These are phyloP conservation scores for Omphalea diandra DNA, from an alignment of 441 rosid species.

Conservation along the genomic window DNA sequence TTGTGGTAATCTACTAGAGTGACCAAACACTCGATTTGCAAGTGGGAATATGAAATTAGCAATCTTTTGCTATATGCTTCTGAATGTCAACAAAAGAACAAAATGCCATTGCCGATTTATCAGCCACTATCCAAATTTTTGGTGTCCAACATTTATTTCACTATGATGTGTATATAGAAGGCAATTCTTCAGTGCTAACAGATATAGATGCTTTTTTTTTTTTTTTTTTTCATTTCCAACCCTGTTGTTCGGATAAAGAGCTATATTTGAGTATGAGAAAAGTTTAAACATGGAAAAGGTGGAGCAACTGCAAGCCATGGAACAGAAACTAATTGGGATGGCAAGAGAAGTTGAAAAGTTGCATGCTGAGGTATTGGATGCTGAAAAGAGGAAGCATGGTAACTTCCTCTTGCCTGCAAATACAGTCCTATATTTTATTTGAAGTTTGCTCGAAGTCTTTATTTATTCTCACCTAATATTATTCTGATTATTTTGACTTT, in stretches of 20 bases:
- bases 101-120: too few species aligned
- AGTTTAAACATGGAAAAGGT: conserved; percentile 61
- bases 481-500: background rate
- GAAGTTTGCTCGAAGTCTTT: background rate
- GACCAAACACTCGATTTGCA: too few species aligned
- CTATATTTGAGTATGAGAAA: conserved; percentile 62
- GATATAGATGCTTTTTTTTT: background rate
- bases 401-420: conserved; percentile 17
- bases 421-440: background rate
- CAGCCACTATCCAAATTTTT: background rate
- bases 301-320: conserved; percentile 57
- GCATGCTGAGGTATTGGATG: conserved; percentile 43
- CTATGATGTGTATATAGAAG: background rate
- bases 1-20: too few species aligned
- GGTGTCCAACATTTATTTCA: background rate
- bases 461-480: conserved; percentile 4
- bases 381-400: conserved; percentile 46
- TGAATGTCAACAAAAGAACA: too few species aligned
- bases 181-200: background rate
- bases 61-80: too few species aligned
- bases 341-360: conserved; percentile 67
- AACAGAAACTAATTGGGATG: conserved; percentile 54
- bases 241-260: conserved; percentile 35
- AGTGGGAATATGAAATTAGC: too few species aligned
- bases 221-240: conserved; percentile 3